A percentile compares a stretch with the other conserved stretches of the same genome.
Evolutionary conservation across 768 basidiomycete genomes (phyloP).

Genomic region (Agrocybe pediades): DNA sequence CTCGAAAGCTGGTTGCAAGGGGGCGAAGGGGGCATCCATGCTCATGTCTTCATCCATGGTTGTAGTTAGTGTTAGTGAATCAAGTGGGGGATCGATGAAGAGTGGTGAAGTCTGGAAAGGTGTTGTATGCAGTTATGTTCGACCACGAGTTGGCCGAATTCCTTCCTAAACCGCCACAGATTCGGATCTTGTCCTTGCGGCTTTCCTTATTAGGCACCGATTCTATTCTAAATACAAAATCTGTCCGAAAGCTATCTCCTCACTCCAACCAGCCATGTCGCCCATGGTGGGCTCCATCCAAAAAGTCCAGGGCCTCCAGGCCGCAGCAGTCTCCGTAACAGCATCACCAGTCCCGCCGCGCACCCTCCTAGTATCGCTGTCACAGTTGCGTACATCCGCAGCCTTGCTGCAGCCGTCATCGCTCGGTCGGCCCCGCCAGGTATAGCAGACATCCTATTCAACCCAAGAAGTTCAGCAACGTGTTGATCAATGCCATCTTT

Average conservation of each 20-base stretch:
- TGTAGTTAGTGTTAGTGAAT: conserved; percentile 18
- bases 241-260: conserved; percentile 38
- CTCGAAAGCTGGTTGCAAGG: conserved; percentile 36
- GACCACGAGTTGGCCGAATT: conserved; percentile 7
- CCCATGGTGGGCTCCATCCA: conserved; percentile 63
- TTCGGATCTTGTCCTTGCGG: conserved; percentile 39
- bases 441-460: conserved; percentile 58
- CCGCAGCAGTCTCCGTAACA: conserved; percentile 67
- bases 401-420: conserved; percentile 64
- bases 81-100: conserved; percentile 25
- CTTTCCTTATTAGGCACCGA: conserved; percentile 9
- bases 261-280: conserved; percentile 65
- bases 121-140: conserved; percentile 6
- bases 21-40: conserved; percentile 44
- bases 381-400: conserved; percentile 72
- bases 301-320: conserved; percentile 56
- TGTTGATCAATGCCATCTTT: conserved; percentile 8
- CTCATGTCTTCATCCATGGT: conserved; percentile 85
- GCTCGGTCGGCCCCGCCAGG: conserved; percentile 86
- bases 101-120: conserved; percentile 7
- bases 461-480: conserved; percentile 22
- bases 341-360: conserved; percentile 70
- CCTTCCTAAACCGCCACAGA: conserved; percentile 29
- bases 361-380: conserved; percentile 76
- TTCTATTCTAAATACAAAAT: conserved; percentile 1